Percentiles rank a stretch among this genome's conserved stretches.
Conservation (phyloP, 495 filamentous ascomycete species). For the Xylaria scruposa region DNA sequence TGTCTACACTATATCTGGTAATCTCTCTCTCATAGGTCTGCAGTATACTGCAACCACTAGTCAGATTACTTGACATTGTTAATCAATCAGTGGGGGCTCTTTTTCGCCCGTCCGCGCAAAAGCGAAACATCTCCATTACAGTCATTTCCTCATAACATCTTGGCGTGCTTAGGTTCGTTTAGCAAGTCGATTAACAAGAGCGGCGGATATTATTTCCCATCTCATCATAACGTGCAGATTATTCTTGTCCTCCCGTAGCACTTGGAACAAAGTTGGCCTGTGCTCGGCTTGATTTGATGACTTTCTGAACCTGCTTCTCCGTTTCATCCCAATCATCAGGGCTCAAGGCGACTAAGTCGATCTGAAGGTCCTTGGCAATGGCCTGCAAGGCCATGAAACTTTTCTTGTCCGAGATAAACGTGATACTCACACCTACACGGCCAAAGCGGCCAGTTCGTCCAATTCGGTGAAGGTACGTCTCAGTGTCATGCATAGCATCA, state of each 20-base stretch:
- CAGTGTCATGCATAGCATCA: conserved; percentile 69
- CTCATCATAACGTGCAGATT: background rate
- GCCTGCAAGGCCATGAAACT: conserved; percentile 76
- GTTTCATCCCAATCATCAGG: conserved; percentile 83
- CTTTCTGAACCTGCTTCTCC: conserved; percentile 78
- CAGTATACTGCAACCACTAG: conserved; percentile 3
- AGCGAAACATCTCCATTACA: conserved; percentile 23
- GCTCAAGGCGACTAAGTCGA: conserved; percentile 58
- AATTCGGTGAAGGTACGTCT: conserved; percentile 98
- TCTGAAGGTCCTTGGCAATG: conserved; percentile 74
- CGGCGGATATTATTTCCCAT: background rate
- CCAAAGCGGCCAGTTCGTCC: conserved; percentile 97
- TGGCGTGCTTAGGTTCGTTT: background rate
- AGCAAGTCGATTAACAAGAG: background rate
- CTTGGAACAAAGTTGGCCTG: conserved; percentile 63
- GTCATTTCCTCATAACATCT: conserved; percentile 25
- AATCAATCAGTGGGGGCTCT: background rate
- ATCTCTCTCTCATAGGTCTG: background rate
- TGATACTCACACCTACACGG: conserved; percentile 93
- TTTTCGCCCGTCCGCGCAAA: background rate
- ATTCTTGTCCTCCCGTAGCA: conserved; percentile 27
- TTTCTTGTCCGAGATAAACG: conserved; percentile 80
- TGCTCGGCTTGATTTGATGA: conserved; percentile 81
- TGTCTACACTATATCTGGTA: conserved; percentile 22
- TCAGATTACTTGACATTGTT: conserved; percentile 6